Evolutionary conservation across 495 filamentous ascomycete species (phyloP).

Genomic region (Platismatia glauca): DNA sequence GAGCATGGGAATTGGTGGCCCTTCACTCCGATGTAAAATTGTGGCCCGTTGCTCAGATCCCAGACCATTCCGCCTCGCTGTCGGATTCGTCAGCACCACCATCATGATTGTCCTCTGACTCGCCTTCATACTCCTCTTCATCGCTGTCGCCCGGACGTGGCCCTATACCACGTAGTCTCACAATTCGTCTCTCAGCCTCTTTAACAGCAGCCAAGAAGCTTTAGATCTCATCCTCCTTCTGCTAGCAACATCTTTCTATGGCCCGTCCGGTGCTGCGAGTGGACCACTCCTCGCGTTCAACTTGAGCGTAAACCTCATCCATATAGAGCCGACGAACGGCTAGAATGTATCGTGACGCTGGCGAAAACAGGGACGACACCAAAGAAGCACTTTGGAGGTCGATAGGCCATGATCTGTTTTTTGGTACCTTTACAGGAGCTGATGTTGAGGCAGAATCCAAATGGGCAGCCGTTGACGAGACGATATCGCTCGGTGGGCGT

Average conservation of each 20-base stretch:
- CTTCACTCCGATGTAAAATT: background rate
- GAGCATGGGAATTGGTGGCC: background rate
- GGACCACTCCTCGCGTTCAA: background rate
- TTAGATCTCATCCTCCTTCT: background rate
- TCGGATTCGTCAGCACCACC: background rate
- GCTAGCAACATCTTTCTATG: background rate
- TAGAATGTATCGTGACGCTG: background rate
- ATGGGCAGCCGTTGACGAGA: background rate
- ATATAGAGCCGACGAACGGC: background rate
- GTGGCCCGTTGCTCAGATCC: background rate
- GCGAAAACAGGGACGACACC: background rate
- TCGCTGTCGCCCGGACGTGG: too few relatives aligned
- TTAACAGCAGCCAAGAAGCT: background rate
- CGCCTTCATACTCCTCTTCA: background rate
- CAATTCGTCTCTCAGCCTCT: background rate
- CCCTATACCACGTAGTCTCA: background rate
- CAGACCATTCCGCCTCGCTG: background rate
- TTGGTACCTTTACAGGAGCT: background rate
- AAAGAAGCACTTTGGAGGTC: background rate
- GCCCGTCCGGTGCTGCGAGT: background rate
- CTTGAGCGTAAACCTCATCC: background rate
- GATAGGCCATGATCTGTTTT: background rate
- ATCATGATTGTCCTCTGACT: background rate
- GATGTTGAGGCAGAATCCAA: background rate
- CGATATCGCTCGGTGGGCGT: background rate